A percentile compares a stretch with the other conserved stretches of the same genome.
These are phyloP conservation scores for Avena insularis DNA, from an alignment of 176 grass and related monocot species.

Conservation along the genomic window DNA sequence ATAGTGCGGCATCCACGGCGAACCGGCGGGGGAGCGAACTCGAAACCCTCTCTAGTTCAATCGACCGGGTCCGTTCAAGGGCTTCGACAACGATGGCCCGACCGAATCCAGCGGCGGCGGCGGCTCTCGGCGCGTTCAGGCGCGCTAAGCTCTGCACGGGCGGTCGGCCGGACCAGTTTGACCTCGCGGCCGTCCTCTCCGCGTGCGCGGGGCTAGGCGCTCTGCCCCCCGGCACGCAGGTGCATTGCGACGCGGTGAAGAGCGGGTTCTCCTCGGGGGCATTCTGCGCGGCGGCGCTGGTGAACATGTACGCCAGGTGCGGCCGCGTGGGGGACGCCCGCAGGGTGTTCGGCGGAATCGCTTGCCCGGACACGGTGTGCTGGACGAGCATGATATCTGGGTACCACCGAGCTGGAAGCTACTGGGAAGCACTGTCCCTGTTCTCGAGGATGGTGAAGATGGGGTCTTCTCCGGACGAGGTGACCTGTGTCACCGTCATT, in stretches of 20 bases:
- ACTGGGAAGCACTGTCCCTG: slow-evolving; percentile 48
- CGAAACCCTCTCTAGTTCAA: background rate
- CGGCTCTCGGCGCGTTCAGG: slow-evolving; percentile 41
- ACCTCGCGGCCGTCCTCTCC: slow-evolving; percentile 56
- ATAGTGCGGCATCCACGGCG: background rate
- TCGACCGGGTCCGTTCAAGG: background rate
- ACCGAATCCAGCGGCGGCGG: background rate
- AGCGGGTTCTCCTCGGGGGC: slow-evolving; percentile 45
- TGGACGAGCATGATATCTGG: slow-evolving; percentile 73
- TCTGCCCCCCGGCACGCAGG: slow-evolving; percentile 47
- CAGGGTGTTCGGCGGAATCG: slow-evolving; percentile 53
- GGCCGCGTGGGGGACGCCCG: slow-evolving; percentile 43
- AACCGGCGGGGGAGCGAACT: background rate
- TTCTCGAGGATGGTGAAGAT: slow-evolving; percentile 54
- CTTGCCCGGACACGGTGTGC: slow-evolving; percentile 52
- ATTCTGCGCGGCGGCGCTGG: slow-evolving; percentile 60
- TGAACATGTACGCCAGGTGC: slow-evolving; percentile 69
- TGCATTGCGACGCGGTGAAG: slow-evolving; percentile 61
- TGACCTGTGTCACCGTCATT: slow-evolving; percentile 49
- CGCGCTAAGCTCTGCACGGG: slow-evolving; percentile 24
- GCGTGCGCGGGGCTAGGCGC: slow-evolving; percentile 40
- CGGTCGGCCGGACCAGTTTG: slow-evolving; percentile 54
- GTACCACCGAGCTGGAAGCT: slow-evolving; percentile 45
- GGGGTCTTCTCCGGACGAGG: slow-evolving; percentile 46
- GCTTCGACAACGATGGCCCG: background rate